Base-by-base conservation (phyloP, 2,329 filamentous ascomycete species). In the Fusarium algeriense region DNA sequence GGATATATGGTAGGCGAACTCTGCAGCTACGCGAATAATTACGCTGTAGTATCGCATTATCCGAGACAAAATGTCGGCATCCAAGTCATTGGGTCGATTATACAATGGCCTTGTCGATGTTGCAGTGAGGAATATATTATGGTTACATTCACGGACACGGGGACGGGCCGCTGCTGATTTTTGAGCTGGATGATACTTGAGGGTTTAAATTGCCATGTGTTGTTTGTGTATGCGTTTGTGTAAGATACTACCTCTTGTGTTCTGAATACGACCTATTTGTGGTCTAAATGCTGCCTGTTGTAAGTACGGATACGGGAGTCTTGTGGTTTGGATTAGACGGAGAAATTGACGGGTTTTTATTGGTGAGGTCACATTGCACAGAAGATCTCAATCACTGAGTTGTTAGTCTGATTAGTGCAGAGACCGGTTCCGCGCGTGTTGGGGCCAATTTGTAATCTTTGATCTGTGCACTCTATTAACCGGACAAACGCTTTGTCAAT, bases 381-480 rank as follows among this genome's bases (percentile, higher is more conserved):
- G 64, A 46, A 58, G 63, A 71, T 71, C 64, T 56, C 46, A 71
- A 71, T 71, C 52, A 67, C 32, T 17, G 43, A 20, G 28, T 43
- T 41, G 28, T n/a, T 61, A 66, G 54, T 34, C 34, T 7, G 19
- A 2, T 50, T 50, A 37, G 48, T 26, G 20, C 9, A 34, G 23
- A 41, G 58, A 32, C 55, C 30, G 35, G 56, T 43, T 44, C 56
- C 63, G 26, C 44, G 49, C 41, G 28, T 13, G 46, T 52, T 9
- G 17, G 50, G 46, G 49, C 46, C 55, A 62, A 38, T 46, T 15
- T 46, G 41, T 45, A 44, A 13, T 35, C 35, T 34, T 53, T n/a
- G 10, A 4, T 32, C 12, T 52, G 30, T 37, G 26, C 40, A 34
- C 30, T 30, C 10, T 30, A 30, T 30, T 30, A 30, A 17, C 28